Base-by-base conservation (phyloP, 2,329 filamentous ascomycete genomes). In the Aspergillus felis region DNA sequence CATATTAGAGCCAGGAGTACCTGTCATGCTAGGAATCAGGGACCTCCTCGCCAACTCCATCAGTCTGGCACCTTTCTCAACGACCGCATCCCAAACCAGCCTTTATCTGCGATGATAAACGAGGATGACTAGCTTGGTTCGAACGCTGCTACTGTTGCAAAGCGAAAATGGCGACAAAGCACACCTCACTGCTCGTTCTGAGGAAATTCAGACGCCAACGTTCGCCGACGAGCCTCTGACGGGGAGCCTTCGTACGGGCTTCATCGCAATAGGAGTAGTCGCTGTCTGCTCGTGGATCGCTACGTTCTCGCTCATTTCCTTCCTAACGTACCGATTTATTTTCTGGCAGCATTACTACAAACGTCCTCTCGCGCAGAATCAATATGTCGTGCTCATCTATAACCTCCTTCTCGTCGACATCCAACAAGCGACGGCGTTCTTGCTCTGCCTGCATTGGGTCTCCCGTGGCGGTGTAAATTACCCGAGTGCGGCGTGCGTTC, bases 371-470 rank as follows among this genome's bases (percentile, higher is more conserved):
- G 76, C 77, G 20, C 75, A 80, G 64, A 82, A 82, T 61, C 80
- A 82, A 69, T 81, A 79, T 53, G 74, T 82, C 46, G 69, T 82
- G 22, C 74, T 82, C 50, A 81, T 82, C 63, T 81, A 79, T 68
- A 81, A 81, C 57, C 71, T 82, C 6, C 71, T 82, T 5, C 63
- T 82, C 4, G 78, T 78, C n/a, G 79, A 82, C 66, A 64, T 82
- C 17, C 77, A 79, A 58, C 80, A 82, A 66, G 73, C 79, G 0
- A 68, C 79, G 17, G 77, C 77, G 0, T 82, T 81, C 59, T 61
- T 76, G 22, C 53, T 74, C 35, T 78, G 76, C 32, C 70, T 80
- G 32, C 71, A 81, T 55, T 83, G 79, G 78, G 68, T 77, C 3
- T 61, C 66, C 0, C 59, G 73, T 8, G 69, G 77, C 20, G 70